Conservation (phyloP, 2,329 filamentous ascomycete genomes). For the Fusarium illudens region DNA sequence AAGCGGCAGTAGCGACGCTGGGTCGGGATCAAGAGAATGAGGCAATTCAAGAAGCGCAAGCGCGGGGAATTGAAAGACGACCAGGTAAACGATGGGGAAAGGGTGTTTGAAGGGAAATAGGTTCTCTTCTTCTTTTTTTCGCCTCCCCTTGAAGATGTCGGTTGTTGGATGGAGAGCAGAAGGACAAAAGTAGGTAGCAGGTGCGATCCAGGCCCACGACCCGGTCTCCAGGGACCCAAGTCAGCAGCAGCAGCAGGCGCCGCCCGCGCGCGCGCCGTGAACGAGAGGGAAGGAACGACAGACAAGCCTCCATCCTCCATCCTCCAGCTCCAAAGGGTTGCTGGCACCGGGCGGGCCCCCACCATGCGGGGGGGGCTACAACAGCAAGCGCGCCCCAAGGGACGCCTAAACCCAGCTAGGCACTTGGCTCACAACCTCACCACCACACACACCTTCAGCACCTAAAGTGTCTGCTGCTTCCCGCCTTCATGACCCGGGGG, state of each 20-base stretch:
- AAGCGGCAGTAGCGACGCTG: constrained; percentile 6
- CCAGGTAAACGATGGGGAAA: not conserved
- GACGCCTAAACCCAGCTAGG: constrained; percentile 28
- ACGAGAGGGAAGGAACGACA: constrained; percentile 8
- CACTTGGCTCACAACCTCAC: constrained; percentile 28
- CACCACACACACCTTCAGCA: not conserved
- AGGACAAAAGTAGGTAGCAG: constrained; percentile 14
- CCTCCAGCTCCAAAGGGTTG: constrained; percentile 13
- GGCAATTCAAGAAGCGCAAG: not conserved
- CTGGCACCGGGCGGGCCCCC: constrained; percentile 12
- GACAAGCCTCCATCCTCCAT: constrained; percentile 23
- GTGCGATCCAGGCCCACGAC: constrained; percentile 15
- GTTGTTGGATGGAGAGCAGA: constrained; percentile 14
- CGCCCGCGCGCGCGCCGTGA: not conserved
- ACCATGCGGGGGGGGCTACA: constrained; percentile 30
- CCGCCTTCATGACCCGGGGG: not conserved
- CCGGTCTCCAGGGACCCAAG: constrained; percentile 32
- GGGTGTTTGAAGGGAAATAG: not conserved
- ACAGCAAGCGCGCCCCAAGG: constrained; percentile 17
- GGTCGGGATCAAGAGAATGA: not conserved
- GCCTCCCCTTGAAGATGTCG: not conserved
- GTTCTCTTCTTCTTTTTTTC: not conserved
- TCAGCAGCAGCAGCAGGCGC: constrained; percentile 17
- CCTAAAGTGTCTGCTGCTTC: not conserved
- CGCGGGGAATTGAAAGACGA: not conserved